Conservation (phyloP, 768 basidiomycete species). For the Leccinum disarticulatum region DNA sequence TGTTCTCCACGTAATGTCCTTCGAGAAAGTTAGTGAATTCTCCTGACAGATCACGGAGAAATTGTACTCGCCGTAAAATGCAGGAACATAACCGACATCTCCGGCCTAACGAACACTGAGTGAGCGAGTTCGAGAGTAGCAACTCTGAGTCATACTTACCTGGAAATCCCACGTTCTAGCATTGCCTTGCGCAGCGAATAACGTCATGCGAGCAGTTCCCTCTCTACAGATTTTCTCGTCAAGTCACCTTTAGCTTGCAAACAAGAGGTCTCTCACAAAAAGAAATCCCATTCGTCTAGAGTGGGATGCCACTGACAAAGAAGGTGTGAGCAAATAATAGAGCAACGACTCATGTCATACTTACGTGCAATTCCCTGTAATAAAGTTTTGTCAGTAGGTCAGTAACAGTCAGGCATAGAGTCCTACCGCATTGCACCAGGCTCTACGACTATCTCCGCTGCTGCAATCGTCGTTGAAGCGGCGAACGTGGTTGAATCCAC, state of each 20-base stretch:
- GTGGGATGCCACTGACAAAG: conserved; percentile 64
- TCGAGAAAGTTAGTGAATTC: not conserved
- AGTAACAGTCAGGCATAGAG: too few species aligned
- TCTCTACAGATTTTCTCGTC: conserved; percentile 35
- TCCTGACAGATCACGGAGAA: not conserved
- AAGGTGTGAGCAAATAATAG: not conserved
- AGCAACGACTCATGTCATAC: conserved; percentile 9
- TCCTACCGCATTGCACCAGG: conserved; percentile 56
- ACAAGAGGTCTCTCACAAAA: conserved; percentile 40
- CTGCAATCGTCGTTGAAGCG: conserved; percentile 49
- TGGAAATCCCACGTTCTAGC: conserved; percentile 61
- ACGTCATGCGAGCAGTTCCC: conserved; percentile 53
- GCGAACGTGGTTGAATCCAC: conserved; percentile 55
- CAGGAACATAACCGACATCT: conserved; percentile 21
- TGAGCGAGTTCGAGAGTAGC: not conserved
- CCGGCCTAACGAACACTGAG: conserved; percentile 13
- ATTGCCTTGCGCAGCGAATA: conserved; percentile 54
- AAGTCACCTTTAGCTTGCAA: not conserved
- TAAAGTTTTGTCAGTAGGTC: not conserved
- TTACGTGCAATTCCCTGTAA: conserved; percentile 54
- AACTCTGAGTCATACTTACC: conserved; percentile 27
- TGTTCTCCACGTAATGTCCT: conserved; percentile 59
- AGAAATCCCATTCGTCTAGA: conserved; percentile 63
- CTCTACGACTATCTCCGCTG: conserved; percentile 54
- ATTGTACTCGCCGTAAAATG: conserved; percentile 10